Percentiles rank a stretch among this genome's conserved stretches.
Evolutionary conservation across 805 yeast species (phyloP).

Genomic region (Wickerhamomyces chaumierensis): DNA sequence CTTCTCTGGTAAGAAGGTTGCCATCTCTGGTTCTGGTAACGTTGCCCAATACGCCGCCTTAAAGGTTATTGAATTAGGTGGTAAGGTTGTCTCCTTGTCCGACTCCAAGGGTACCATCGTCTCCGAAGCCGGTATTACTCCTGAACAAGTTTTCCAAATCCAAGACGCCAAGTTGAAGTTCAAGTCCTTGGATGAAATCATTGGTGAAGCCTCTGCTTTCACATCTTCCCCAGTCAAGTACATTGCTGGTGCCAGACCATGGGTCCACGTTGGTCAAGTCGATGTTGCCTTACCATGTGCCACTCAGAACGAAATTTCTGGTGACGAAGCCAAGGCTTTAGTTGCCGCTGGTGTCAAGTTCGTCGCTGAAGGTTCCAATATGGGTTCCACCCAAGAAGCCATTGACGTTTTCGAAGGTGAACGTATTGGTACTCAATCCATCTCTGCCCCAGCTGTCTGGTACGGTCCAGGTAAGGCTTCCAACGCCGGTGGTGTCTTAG

Average conservation of each 20-base stretch:
- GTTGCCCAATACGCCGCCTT: constrained; percentile 99
- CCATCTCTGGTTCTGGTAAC: constrained; percentile 96
- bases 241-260: constrained; percentile 91
- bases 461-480: constrained; percentile 99
- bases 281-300: constrained; percentile 98
- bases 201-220: constrained; percentile 46
- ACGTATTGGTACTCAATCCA: constrained; percentile 35
- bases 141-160: constrained; percentile 67
- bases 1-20: constrained; percentile 87
- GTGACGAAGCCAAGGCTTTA: constrained; percentile 92
- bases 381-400: constrained; percentile 98
- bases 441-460: constrained; percentile 61
- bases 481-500: constrained; percentile 99
- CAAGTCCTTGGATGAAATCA: constrained; percentile 61
- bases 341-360: constrained; percentile 84
- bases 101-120: constrained; percentile 91
- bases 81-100: constrained; percentile 84
- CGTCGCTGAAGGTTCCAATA: constrained; percentile 98
- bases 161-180: constrained; percentile 71
- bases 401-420: constrained; percentile 86
- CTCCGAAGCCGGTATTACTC: constrained; percentile 70
- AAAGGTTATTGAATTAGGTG: constrained; percentile 95
- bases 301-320: constrained; percentile 95
- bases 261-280: constrained; percentile 84
- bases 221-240: constrained; percentile 46